These are phyloP conservation scores for Cunninghamia lanceolata DNA, from an alignment of 75 land plant genomes.

Conservation along the genomic window DNA sequence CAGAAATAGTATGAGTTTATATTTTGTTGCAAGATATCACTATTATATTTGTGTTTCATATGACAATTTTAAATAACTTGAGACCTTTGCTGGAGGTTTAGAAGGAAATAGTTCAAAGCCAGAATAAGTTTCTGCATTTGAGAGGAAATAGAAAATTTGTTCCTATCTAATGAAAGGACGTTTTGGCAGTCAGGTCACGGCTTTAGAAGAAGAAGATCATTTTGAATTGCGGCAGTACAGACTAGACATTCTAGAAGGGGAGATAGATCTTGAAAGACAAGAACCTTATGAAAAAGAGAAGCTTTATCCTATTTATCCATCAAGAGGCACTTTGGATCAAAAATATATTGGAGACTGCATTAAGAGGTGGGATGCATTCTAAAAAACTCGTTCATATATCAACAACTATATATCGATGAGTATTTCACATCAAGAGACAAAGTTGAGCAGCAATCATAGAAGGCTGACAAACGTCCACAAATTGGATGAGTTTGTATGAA, in stretches of 20 bases:
- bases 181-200: constrained; percentile 58
- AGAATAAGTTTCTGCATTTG: neutral
- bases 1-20: neutral
- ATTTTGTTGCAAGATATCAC: neutral
- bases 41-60: neutral
- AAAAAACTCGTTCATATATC: neutral
- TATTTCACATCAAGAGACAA: neutral
- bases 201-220: constrained; percentile 56
- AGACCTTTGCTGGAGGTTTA: neutral
- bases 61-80: neutral
- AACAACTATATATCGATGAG: neutral
- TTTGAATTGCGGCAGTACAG: constrained; percentile 82
- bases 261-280: constrained; percentile 21
- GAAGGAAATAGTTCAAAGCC: neutral
- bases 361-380: constrained; percentile 43
- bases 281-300: constrained; percentile 29
- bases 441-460: neutral
- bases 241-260: constrained; percentile 51
- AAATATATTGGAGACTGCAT: constrained; percentile 55
- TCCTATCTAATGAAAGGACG: neutral
- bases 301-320: constrained; percentile 83
- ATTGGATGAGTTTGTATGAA: neutral
- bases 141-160: neutral
- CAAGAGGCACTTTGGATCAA: constrained; percentile 59
- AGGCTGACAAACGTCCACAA: neutral